A percentile compares a stretch with the other conserved stretches of the same genome.
phyloP scores from a whole-genome alignment of 768 basidiomycete species.

The Tremella yokohamensis region DNA sequence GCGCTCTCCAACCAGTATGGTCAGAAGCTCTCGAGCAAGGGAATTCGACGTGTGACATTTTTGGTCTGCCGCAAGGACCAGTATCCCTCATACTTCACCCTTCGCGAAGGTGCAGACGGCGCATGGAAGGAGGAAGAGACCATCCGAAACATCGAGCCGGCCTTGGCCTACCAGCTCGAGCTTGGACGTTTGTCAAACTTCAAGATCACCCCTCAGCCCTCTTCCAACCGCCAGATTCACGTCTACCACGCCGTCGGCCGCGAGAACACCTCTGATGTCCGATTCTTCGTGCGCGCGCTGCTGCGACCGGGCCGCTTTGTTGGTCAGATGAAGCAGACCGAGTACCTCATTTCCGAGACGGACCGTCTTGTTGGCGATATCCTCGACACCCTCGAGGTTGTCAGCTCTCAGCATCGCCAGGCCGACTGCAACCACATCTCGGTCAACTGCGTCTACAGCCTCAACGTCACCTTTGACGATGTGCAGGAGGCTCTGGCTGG shows the following conservation, averaged over 20 bases:
- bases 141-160: constrained; percentile 97
- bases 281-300: constrained; percentile 96
- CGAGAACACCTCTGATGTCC: constrained; percentile 94
- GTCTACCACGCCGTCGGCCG: constrained; percentile 92
- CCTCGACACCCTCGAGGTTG: constrained; percentile 90
- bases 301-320: constrained; percentile 91
- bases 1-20: constrained; percentile 68
- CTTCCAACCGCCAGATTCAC: constrained; percentile 95
- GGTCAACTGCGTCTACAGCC: constrained; percentile 98
- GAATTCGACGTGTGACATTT: constrained; percentile 87
- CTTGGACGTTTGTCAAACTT: constrained; percentile 94
- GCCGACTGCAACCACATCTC: constrained; percentile 98
- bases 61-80: constrained; percentile 84
- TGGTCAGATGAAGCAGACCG: constrained; percentile 87
- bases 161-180: constrained; percentile 95
- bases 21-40: constrained; percentile 64
- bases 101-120: constrained; percentile 63
- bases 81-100: constrained; percentile 92
- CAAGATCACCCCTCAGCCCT: constrained; percentile 91
- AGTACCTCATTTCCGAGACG: constrained; percentile 97
- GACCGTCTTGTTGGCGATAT: constrained; percentile 92
- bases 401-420: constrained; percentile 79
- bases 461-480: constrained; percentile 91
- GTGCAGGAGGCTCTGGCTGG: constrained; percentile 96
- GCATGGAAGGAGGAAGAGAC: constrained; percentile 90